Conservation (phyloP, 768 basidiomycete species). For the Trametes villosa region DNA sequence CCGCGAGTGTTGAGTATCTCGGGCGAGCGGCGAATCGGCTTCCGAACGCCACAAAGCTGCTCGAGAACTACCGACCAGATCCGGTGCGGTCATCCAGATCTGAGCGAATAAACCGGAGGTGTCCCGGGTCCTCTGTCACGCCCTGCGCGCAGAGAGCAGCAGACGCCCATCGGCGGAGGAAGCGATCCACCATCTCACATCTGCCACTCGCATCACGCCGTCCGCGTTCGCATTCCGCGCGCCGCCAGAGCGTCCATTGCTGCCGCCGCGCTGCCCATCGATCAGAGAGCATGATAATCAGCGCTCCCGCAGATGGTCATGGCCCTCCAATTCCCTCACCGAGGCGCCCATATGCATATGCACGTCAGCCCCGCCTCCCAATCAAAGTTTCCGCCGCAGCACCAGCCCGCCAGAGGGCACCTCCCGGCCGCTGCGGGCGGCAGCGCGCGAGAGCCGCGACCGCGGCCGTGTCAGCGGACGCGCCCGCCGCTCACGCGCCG, state of each 20-base stretch:
- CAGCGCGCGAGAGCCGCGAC: too few species aligned
- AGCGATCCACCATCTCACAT: constrained; percentile 6
- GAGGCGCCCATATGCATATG: background rate
- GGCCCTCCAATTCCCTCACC: background rate
- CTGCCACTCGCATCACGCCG: constrained; percentile 4
- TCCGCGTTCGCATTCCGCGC: constrained; percentile 10
- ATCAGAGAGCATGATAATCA: constrained; percentile 22
- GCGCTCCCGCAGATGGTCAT: constrained; percentile 6
- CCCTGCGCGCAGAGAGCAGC: too few species aligned
- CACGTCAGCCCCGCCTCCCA: constrained; percentile 8
- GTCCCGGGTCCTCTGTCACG: constrained; percentile 26
- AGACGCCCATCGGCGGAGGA: constrained; percentile 28
- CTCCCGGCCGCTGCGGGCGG: too few species aligned
- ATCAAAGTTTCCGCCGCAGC: constrained; percentile 16
- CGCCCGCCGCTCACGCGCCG: background rate
- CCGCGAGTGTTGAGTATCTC: constrained; percentile 23
- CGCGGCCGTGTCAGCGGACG: too few species aligned
- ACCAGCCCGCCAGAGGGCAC: background rate
- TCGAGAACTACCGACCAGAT: constrained; percentile 24
- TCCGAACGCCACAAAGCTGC: constrained; percentile 32
- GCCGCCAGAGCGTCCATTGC: constrained; percentile 15
- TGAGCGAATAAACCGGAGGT: constrained; percentile 25
- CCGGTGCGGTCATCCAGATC: constrained; percentile 1
- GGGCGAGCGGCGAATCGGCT: constrained; percentile 18
- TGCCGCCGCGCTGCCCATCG: constrained; percentile 15